These are phyloP conservation scores for Leccinum aurantiacum DNA, from an alignment of 768 basidiomycete species.

Conservation along the genomic window DNA sequence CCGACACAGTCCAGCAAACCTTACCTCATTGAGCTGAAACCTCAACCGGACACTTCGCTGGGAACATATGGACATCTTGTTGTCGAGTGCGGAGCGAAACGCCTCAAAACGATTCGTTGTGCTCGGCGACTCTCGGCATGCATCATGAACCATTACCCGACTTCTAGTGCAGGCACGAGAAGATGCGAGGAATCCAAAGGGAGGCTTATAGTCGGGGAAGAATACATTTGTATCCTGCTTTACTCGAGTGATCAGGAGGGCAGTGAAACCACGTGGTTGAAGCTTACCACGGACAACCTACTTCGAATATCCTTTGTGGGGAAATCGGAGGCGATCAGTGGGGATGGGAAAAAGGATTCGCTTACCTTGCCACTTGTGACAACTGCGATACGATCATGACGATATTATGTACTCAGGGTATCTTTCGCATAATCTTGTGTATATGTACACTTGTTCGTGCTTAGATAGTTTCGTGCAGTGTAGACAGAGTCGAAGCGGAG, in stretches of 20 bases:
- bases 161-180: background rate
- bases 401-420: background rate
- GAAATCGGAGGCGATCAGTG: background rate
- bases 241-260: background rate
- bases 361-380: background rate
- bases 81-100: conserved; percentile 7
- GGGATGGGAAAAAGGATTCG: background rate
- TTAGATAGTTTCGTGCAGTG: background rate
- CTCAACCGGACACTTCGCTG: background rate
- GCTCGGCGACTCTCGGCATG: conserved; percentile 9
- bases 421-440: background rate
- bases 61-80: background rate
- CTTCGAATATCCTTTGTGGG: conserved; percentile 2
- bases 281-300: conserved; percentile 5
- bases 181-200: background rate
- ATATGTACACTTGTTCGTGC: background rate
- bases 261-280: conserved; percentile 4
- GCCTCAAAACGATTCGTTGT: background rate
- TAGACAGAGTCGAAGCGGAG: background rate
- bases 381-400: conserved; percentile 1
- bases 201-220: background rate
- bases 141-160: conserved; percentile 6
- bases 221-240: conserved; percentile 9
- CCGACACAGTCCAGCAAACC: background rate
- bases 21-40: background rate